phyloP scores from a whole-genome alignment of 257 asterid species.

The Solanum chiquidenum region DNA sequence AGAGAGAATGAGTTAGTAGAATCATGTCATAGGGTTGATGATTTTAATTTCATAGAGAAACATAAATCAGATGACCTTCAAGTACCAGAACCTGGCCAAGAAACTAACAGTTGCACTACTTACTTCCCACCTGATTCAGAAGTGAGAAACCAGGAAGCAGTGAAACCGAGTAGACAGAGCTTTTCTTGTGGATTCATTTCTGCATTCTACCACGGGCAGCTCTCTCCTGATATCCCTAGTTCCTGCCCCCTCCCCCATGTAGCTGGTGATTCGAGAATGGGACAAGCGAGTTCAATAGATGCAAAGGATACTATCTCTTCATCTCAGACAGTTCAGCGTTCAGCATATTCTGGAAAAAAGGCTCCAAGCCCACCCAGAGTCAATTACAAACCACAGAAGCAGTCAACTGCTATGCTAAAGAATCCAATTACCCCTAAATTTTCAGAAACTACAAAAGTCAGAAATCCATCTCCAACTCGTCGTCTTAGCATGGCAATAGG shows the following conservation, averaged over 20 bases:
- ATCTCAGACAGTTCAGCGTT: slow-evolving; percentile 9
- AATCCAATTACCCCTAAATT: slow-evolving; percentile 2
- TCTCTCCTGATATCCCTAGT: slow-evolving; percentile 6
- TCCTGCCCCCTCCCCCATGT: slow-evolving; percentile 9
- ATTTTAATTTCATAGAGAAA: slow-evolving; percentile 9
- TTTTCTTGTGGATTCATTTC: slow-evolving; percentile 10
- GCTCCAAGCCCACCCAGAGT: slow-evolving; percentile 20
- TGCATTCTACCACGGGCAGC: not conserved
- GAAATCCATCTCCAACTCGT: slow-evolving; percentile 51
- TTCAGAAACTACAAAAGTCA: slow-evolving; percentile 24
- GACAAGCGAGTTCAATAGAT: slow-evolving; percentile 5
- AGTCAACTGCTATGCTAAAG: slow-evolving; percentile 9
- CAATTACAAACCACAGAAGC: slow-evolving; percentile 21
- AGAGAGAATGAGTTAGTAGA: not conserved
- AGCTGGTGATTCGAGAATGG: slow-evolving; percentile 1
- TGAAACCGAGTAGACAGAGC: slow-evolving; percentile 10
- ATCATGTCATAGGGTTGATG: not conserved
- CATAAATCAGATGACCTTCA: not conserved
- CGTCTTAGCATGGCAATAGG: slow-evolving; percentile 35
- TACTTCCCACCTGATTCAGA: slow-evolving; percentile 5
- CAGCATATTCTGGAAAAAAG: slow-evolving; percentile 3
- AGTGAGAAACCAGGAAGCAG: not conserved
- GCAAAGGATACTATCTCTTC: slow-evolving; percentile 1
- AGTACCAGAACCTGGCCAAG: slow-evolving; percentile 11
- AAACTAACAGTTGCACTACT: not conserved